phyloP scores from a whole-genome alignment of 768 basidiomycete species.

The Tephrocybe sp. region DNA sequence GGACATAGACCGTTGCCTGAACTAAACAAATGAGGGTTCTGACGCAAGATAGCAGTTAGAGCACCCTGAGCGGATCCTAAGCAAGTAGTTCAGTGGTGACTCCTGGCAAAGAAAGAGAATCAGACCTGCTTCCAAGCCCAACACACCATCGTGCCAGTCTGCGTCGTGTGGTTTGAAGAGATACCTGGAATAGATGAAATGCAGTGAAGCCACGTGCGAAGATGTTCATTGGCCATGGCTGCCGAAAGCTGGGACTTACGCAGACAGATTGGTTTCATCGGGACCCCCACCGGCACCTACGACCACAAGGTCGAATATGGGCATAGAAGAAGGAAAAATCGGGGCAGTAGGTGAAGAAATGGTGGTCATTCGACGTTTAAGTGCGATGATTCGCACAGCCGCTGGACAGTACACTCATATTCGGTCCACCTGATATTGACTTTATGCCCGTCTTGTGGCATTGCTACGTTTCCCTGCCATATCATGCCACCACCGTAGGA shows the following conservation, averaged over 20 bases:
- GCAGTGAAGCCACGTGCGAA: slow-evolving; percentile 16
- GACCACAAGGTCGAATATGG: slow-evolving; percentile 70
- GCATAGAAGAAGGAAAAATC: slow-evolving; percentile 23
- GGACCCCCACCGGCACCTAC: slow-evolving; percentile 88
- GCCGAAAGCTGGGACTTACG: slow-evolving; percentile 45
- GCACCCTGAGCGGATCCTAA: slow-evolving; percentile 87
- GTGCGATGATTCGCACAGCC: slow-evolving; percentile 12
- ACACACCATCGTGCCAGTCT: slow-evolving; percentile 76
- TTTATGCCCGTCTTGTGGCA: slow-evolving; percentile 1
- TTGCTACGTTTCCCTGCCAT: neutral
- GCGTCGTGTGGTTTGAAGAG: slow-evolving; percentile 68
- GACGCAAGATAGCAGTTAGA: slow-evolving; percentile 54
- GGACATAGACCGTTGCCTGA: slow-evolving; percentile 21
- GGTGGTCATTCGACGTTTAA: slow-evolving; percentile 12
- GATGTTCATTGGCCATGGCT: slow-evolving; percentile 10
- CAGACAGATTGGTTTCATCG: slow-evolving; percentile 84
- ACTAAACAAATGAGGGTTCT: slow-evolving; percentile 55
- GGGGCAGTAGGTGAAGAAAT: slow-evolving; percentile 1
- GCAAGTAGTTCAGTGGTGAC: neutral
- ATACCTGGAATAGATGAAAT: slow-evolving; percentile 56
- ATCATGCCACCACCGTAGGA: too few species aligned
- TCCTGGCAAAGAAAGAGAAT: neutral
- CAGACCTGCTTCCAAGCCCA: slow-evolving; percentile 88
- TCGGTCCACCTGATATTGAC: slow-evolving; percentile 12
- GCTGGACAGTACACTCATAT: neutral